Evolutionary conservation across 2,329 filamentous ascomycete species (phyloP).

Genomic region (Diplodia seriata): DNA sequence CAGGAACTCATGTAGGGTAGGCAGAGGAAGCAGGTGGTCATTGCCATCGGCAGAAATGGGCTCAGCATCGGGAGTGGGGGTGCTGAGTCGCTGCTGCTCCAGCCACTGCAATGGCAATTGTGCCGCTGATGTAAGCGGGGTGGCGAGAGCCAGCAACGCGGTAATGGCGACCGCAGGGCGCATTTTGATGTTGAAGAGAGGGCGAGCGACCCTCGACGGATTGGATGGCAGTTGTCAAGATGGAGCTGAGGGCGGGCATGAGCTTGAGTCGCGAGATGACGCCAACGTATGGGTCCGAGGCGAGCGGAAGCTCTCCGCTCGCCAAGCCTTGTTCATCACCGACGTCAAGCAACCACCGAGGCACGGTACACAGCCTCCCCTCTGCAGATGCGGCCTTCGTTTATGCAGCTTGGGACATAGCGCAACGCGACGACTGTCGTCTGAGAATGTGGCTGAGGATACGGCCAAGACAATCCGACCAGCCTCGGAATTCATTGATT

Average conservation of each 20-base stretch:
- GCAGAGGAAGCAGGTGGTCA: conserved; percentile 24
- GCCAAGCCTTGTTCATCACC: conserved; percentile 15
- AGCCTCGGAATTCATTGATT: background rate
- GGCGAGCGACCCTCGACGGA: background rate
- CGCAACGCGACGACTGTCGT: background rate
- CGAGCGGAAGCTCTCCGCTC: conserved; percentile 22
- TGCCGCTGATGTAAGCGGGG: conserved; percentile 10
- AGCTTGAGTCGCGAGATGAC: conserved; percentile 24
- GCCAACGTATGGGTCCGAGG: conserved; percentile 12
- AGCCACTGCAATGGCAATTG: conserved; percentile 5
- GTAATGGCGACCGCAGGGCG: background rate
- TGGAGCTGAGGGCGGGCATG: conserved; percentile 8
- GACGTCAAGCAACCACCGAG: too few species aligned
- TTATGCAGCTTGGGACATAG: background rate
- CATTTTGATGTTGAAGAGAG: conserved; percentile 16
- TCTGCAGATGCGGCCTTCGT: too few species aligned
- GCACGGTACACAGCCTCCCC: background rate
- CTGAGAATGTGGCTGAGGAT: background rate
- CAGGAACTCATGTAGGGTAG: conserved; percentile 61
- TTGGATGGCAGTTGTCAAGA: conserved; percentile 6
- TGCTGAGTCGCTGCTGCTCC: conserved; percentile 10
- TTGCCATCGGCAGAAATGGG: background rate
- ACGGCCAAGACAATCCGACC: background rate
- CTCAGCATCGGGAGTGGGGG: conserved; percentile 19
- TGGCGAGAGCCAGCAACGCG: background rate